These are phyloP conservation scores for Tuber magnatum DNA, from an alignment of 495 filamentous ascomycete species.

Conservation along the genomic window DNA sequence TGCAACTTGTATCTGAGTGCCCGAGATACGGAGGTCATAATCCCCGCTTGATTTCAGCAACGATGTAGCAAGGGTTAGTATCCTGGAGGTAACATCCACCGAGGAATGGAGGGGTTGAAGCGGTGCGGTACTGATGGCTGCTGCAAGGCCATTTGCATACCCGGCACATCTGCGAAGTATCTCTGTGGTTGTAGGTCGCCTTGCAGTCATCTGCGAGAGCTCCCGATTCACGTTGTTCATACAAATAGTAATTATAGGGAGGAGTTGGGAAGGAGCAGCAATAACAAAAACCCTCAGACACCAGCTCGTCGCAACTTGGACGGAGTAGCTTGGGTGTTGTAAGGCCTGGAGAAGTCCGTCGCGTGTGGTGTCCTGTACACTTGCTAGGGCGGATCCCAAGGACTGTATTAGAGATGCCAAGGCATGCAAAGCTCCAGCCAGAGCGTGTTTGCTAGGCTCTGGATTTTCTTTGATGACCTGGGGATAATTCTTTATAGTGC, in stretches of 20 bases:
- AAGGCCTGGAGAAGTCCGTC: constrained; percentile 86
- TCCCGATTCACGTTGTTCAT: constrained; percentile 93
- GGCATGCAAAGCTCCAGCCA: constrained; percentile 72
- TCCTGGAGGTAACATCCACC: constrained; percentile 85
- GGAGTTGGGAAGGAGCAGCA: constrained; percentile 81
- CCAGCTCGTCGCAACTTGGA: constrained; percentile 79
- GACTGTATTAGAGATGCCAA: constrained; percentile 69
- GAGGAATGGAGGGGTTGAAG: constrained; percentile 87
- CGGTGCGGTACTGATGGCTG: constrained; percentile 81
- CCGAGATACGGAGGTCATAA: constrained; percentile 82
- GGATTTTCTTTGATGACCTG: constrained; percentile 84
- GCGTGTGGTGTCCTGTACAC: constrained; percentile 68
- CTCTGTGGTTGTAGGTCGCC: constrained; percentile 51
- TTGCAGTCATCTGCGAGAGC: constrained; percentile 64
- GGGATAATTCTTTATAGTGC: constrained; percentile 88
- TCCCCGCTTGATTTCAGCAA: constrained; percentile 88
- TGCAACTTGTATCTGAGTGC: constrained; percentile 92
- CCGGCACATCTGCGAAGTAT: constrained; percentile 80
- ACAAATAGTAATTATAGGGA: constrained; percentile 86
- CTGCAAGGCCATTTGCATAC: constrained; percentile 86
- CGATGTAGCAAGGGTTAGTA: constrained; percentile 82
- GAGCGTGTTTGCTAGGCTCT: constrained; percentile 79
- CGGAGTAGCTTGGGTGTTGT: constrained; percentile 90
- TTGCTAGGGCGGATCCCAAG: constrained; percentile 71
- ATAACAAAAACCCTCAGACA: constrained; percentile 81